A percentile compares a stretch with the other conserved stretches of the same genome.
These are phyloP conservation scores for Gynandropsis gynandra DNA, from an alignment of 345 rosid genomes.

Conservation along the genomic window DNA sequence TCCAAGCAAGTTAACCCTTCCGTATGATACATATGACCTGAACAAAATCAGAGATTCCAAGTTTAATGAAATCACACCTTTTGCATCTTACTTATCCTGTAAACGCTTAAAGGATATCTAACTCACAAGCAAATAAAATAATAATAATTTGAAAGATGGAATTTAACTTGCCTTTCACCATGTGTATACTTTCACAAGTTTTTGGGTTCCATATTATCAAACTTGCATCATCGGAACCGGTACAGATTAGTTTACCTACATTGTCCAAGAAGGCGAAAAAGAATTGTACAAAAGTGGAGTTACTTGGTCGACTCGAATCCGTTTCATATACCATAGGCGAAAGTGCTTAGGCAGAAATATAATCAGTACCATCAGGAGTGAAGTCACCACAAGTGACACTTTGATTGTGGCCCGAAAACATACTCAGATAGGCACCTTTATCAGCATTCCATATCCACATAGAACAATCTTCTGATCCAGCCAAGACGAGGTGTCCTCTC, in stretches of 20 bases:
- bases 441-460: slow-evolving; percentile 99
- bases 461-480: slow-evolving; percentile 74
- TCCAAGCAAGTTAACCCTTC: slow-evolving; percentile 75
- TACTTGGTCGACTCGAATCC: background rate
- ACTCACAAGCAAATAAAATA: background rate
- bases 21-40: slow-evolving; percentile 86
- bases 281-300: too few species aligned
- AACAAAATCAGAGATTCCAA: slow-evolving; percentile 8
- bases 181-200: slow-evolving; percentile 64
- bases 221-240: slow-evolving; percentile 89
- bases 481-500: slow-evolving; percentile 76
- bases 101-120: too few species aligned
- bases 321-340: background rate
- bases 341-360: slow-evolving; percentile 1
- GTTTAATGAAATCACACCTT: slow-evolving; percentile 2
- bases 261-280: slow-evolving; percentile 17
- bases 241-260: slow-evolving; percentile 79
- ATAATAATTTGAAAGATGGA: background rate
- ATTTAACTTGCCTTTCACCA: slow-evolving; percentile 47
- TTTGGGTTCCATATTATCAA: slow-evolving; percentile 87
- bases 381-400: slow-evolving; percentile 87
- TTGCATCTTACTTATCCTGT: too few species aligned
- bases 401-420: slow-evolving; percentile 71
- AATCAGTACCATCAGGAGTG: slow-evolving; percentile 73
- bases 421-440: slow-evolving; percentile 52